Base-by-base conservation (phyloP, 305 asterid genomes). In the Fraxinus sp. region DNA sequence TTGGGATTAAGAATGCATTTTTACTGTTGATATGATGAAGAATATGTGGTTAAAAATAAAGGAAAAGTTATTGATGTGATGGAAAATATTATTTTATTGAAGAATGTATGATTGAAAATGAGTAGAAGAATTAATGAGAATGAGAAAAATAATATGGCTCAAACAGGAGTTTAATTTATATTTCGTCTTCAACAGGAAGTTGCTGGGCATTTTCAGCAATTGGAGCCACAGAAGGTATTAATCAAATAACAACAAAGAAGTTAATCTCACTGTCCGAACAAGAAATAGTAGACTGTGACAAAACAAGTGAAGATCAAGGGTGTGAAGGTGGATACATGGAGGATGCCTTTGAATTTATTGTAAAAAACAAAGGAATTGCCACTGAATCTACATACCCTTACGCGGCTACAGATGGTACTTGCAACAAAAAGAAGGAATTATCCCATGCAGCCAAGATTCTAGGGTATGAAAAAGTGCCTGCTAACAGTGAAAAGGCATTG, bases 141-240 rank as follows among this genome's bases (percentile, higher is more conserved):
- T 26, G 28, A 26, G 28, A 26, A 26, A 26, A 26, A 26, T 26
- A 26, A 26, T 26, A 1, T 26, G 28, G 28, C 28, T 26, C 28
- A 26, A 26, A 26, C 28, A 26, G 28, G 28, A 26, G 28, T 26
- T 26, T 26, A 26, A 81, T 64, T n/a, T 71, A 1, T 80, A 4
- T 14, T 20, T 20, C 1, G 10, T 28, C 13, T 13, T 81, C 10
- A 77, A 46, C 82, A 91, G 92, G 94, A 77, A 84, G 92, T 57
- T 92, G 95, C 66, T 92, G 94, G 94, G 92, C 94, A 57, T 90
- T 90, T 84, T 87, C 93, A 33, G 93, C 96, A 2, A 80, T 92
- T 10, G 94, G 90, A 41, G 93, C 94, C 16, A 88, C 91, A 7
- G 94, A 92, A 85, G 92, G 95, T 55, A 88, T 90, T 52, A 83